Evolutionary conservation across 2,329 filamentous ascomycete species (phyloP).

Genomic region (Penicillium sp.): DNA sequence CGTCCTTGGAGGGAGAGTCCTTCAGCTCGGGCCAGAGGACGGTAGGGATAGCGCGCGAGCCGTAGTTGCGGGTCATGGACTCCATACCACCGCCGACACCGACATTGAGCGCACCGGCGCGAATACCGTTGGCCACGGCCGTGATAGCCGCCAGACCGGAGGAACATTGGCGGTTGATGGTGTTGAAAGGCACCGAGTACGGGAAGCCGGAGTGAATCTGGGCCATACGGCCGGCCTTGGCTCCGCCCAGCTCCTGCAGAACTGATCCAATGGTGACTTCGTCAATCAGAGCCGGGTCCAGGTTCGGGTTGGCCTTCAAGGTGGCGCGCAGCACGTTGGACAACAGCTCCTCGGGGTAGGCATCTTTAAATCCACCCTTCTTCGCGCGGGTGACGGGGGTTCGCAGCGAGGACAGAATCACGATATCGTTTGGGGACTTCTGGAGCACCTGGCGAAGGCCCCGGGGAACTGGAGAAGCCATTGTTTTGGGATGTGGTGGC

Average conservation of each 20-base stretch:
- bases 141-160: constrained; percentile 73
- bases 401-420: constrained; percentile 84
- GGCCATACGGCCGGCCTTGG: constrained; percentile 86
- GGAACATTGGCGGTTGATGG: constrained; percentile 80
- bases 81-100: constrained; percentile 90
- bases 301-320: constrained; percentile 63
- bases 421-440: constrained; percentile 73
- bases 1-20: constrained; percentile 60
- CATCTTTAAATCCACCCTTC: constrained; percentile 77
- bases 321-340: constrained; percentile 59
- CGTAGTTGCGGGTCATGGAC: constrained; percentile 93
- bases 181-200: constrained; percentile 68
- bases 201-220: constrained; percentile 76
- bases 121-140: constrained; percentile 66
- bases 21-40: constrained; percentile 70
- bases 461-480: constrained; percentile 49
- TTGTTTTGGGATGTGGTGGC: constrained; percentile 23
- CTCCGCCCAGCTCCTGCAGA: constrained; percentile 81
- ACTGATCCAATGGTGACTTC: constrained; percentile 86
- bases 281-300: constrained; percentile 63
- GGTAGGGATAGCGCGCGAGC: constrained; percentile 72
- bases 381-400: constrained; percentile 79
- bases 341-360: constrained; percentile 86
- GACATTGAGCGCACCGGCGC: constrained; percentile 62
- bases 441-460: constrained; percentile 70